Evolutionary conservation across 2,329 filamentous ascomycete species (phyloP), one percentile per base, ranked within the genome.

Genomic region (Dryadomyces quercivorus): DNA sequence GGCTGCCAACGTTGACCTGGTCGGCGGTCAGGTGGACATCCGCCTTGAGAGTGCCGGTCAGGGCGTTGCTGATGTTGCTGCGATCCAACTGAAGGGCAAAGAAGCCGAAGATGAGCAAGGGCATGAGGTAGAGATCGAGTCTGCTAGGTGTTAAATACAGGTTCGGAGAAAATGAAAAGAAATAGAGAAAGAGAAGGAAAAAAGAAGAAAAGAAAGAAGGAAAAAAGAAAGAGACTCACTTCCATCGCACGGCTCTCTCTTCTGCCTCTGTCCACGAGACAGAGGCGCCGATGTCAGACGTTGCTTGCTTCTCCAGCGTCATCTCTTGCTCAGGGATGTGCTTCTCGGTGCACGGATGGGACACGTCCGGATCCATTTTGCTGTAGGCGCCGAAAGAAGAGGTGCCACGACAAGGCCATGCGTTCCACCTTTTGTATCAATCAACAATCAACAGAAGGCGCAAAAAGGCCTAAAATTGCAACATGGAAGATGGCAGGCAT

Each of bases 1-100:
- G 76, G 22, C 76, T 74, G 21, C 82, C 64, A 20, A 81, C 64
- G 0, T 77, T 78, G 66, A 81, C 81, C 56, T 81, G 70, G 56
- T 75, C 72, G 0, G 75, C 76, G 0, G 66, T 72, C 16, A 82
- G 70, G 50, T 72, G 59, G 2, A 73, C 71, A 59, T 81, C 78
- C 21, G 67, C 59, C 1, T 59, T 65, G 69, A 81, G 69, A n/a
- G 77, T 77, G 56, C 77, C 73, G 51, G 81, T 79, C 43, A 75
- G 70, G 2, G 77, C 77, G 64, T 80, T 80, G 57, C 77, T 75
- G 53, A 77, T 72, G 58, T 77, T 74, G 59, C 60, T 56, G 10
- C 61, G 59, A 55, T 64, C 62, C 36, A 67, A 61, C 34, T 50
- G 48, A 3, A 50, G 26, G 31, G 16, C 48, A 15, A 50, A 50